Evolutionary conservation across 768 basidiomycete species (phyloP), one percentile per base, ranked within the genome.

Genomic region (Amanita thiersii): DNA sequence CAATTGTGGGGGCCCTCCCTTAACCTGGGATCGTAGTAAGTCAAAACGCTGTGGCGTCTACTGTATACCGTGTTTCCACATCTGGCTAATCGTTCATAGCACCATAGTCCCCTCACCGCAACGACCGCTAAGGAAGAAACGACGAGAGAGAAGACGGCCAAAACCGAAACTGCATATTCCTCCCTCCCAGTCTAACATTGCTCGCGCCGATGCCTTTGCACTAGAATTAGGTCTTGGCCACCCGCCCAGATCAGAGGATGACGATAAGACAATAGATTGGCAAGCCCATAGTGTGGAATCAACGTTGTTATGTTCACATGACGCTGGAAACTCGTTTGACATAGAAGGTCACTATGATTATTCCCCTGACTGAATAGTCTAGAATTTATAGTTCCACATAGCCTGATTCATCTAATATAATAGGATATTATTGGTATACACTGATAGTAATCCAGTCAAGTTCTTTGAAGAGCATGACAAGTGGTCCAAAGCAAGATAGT

Each of bases 121-220:
- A n/a, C 52, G 46, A 29, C 26, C 50, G 42, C 50, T 43, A 14
- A 48, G 50, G 17, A 36, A 32, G 53, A 2, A 46, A 47, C 34
- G 58, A 5, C 69, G 68, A 12, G 59, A 66, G 11, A 72, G 72
- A 43, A 61, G 70, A 10, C 74, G 62, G 55, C 69, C 74, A 34
- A 80, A 76, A 51, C 77, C 79, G 2, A 71, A 71, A 8, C 59
- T 54, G 26, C 75, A 74, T 50, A 81, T 82, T 37, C 79, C 82
- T 50, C 80, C 82, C 2, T 57, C 56, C 31, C 56, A 77, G 31
- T 81, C 79, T 26, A 81, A 81, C 52, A 51, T 80, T 47, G 79
- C 78, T 4, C 77, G 81, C 25, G 81, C 81, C 2, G 80, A 83
- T 45, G 76, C 72, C 6, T 67, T 60, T n/a, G 77, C 77, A 0